phyloP scores from a whole-genome alignment of 1,284 basidiomycete species.

The Tilletia caries region DNA sequence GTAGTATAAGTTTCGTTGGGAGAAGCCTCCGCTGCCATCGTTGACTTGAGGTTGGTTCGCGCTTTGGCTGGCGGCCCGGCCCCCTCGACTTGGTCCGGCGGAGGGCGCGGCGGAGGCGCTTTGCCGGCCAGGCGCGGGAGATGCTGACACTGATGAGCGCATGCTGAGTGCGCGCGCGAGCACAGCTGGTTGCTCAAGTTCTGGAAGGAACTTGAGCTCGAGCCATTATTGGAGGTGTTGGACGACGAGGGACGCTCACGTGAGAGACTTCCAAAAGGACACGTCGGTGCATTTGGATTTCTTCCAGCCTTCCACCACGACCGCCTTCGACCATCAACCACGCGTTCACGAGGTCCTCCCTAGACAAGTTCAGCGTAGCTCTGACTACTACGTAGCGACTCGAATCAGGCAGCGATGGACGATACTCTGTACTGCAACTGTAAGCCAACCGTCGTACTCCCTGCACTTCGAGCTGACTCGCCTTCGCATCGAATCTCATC shows the following conservation, averaged over 20 bases:
- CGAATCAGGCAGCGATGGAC: slow-evolving; percentile 6
- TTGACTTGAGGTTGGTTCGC: not conserved
- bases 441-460: not conserved
- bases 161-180: not conserved
- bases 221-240: too few species aligned
- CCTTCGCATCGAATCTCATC: not conserved
- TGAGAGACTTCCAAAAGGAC: too few species aligned
- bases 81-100: not conserved
- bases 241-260: too few species aligned
- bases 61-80: not conserved
- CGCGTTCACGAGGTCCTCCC: too few species aligned
- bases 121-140: not conserved
- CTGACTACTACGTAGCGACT: too few species aligned
- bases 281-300: too few species aligned
- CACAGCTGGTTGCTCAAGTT: not conserved
- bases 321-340: too few species aligned
- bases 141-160: not conserved
- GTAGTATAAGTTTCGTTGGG: slow-evolving; percentile 53
- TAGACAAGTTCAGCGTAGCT: too few species aligned
- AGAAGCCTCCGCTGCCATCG: slow-evolving; percentile 22
- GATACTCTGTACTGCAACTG: slow-evolving; percentile 10
- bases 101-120: not conserved
- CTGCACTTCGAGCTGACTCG: not conserved
- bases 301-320: too few species aligned
- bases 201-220: not conserved